Percentiles rank a stretch among this genome's conserved stretches.
Conservation (phyloP, 495 filamentous ascomycete species). For the Lasiosphaeria ovina region DNA sequence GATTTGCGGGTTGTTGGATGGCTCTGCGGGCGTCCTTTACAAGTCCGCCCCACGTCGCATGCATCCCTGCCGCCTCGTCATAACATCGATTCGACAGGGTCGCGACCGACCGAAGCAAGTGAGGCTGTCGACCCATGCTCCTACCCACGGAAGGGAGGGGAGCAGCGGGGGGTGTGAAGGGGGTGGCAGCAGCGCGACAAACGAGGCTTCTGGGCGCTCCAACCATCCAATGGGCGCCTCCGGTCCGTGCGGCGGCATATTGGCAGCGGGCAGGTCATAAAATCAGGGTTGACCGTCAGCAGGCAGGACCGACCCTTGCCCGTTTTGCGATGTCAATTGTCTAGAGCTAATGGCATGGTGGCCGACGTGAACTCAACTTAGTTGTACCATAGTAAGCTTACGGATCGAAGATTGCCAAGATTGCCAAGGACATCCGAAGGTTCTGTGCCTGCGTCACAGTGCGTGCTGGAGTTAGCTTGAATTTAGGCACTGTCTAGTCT, state of each 20-base stretch:
- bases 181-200: neutral
- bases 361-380: too few relatives aligned
- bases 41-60: conserved; percentile 18
- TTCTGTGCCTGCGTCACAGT: too few relatives aligned
- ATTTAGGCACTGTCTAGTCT: too few relatives aligned
- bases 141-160: neutral
- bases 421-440: too few relatives aligned
- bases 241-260: conserved; percentile 3
- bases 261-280: neutral
- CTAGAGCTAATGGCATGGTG: too few relatives aligned
- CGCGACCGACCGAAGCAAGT: conserved; percentile 27
- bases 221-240: conserved; percentile 2
- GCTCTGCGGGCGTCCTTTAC: too few relatives aligned
- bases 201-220: neutral
- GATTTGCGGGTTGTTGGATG: neutral
- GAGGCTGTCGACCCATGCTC: conserved; percentile 28
- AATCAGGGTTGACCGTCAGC: neutral
- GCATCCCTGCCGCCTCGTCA: conserved; percentile 22
- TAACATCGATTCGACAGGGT: conserved; percentile 27
- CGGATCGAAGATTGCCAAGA: too few relatives aligned
- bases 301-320: neutral
- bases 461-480: too few relatives aligned
- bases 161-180: neutral
- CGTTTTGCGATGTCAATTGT: neutral
- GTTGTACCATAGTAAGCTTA: too few relatives aligned